Evolutionary conservation across 177 flowering plant species (phyloP), one percentile per base, ranked within the genome.

Genomic region (Viscum album): DNA sequence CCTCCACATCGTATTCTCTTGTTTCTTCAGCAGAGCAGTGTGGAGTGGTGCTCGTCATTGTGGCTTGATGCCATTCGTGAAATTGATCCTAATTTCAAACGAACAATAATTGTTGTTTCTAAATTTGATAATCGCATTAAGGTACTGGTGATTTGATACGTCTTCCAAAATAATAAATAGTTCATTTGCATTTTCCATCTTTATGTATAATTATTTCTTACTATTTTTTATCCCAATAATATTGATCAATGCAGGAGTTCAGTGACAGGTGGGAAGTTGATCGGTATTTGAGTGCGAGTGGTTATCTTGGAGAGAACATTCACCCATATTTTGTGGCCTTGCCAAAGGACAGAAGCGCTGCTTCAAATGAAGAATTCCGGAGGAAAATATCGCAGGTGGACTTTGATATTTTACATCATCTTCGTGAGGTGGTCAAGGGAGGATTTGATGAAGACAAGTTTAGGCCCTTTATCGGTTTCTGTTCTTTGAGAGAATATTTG

Each of bases 1-100:
- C 99, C 99, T 74, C 97, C 99, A 24, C 89, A 95, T 77, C 93
- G 99, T 15, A 81, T 95, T 75, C 84, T 95, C 50, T 63, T 95
- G 81, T 95, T 95, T 79, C 99, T 95, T 78, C 99, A 95, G 67
- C 99, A 95, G 75, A 95, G 97, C 74, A 95, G 97, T 74, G 97
- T 95, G 39, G 99, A 95, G 70, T 95, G 99, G 99, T 95, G 97
- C 74, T 95, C 99, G 2, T 95, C 99, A 17, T 81, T 95, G 75
- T 95, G 99, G 99, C 76, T 95, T 77, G 99, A 95, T 79, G 76
- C 87, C 26, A 75, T 95, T 77, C 96, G 96, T 63, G 97, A 89
- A 66, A 90, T 95, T 70, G 99, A 95, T 79, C 97, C 99, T 35
- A 72, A 85, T 10, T 86, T 90, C 37, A 85, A 85, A 64, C 78